Conservation (phyloP, 2,329 filamentous ascomycete genomes). For the Hymenoscyphus occultus region DNA sequence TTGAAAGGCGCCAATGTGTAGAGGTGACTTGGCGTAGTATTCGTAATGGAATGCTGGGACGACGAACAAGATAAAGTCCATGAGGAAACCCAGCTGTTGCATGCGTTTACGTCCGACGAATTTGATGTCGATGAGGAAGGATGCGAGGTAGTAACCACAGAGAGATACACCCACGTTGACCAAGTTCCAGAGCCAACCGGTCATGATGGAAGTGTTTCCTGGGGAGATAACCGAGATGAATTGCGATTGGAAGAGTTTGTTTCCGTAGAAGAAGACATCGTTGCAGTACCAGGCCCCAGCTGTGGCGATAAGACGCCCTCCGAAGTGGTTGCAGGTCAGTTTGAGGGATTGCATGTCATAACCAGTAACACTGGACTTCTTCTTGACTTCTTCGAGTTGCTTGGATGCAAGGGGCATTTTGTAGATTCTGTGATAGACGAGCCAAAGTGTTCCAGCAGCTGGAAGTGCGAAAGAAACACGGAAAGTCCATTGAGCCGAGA, state of each 20-base stretch:
- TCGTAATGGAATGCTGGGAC: conserved; percentile 85
- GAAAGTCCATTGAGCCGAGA: conserved; percentile 86
- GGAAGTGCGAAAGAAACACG: conserved; percentile 90
- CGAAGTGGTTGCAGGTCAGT: conserved; percentile 78
- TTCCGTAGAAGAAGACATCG: conserved; percentile 98
- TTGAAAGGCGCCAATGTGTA: conserved; percentile 84
- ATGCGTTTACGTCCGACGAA: conserved; percentile 94
- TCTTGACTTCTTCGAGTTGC: conserved; percentile 79
- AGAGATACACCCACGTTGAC: conserved; percentile 87
- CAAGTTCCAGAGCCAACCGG: conserved; percentile 87
- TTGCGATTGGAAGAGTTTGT: conserved; percentile 92
- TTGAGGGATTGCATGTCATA: conserved; percentile 85
- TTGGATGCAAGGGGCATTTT: conserved; percentile 90
- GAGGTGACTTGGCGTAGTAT: conserved; percentile 67
- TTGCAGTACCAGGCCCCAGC: conserved; percentile 92
- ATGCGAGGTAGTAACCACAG: conserved; percentile 84
- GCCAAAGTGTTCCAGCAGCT: conserved; percentile 86
- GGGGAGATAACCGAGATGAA: conserved; percentile 83
- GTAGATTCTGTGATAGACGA: conserved; percentile 92
- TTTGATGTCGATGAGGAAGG: conserved; percentile 44
- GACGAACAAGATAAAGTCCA: conserved; percentile 91
- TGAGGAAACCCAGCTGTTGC: conserved; percentile 90
- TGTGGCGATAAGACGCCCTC: conserved; percentile 81
- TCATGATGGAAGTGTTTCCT: conserved; percentile 61
- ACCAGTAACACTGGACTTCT: conserved; percentile 80